Evolutionary conservation across 1,284 basidiomycete species (phyloP).

Genomic region (Retiboletus fuscus): DNA sequence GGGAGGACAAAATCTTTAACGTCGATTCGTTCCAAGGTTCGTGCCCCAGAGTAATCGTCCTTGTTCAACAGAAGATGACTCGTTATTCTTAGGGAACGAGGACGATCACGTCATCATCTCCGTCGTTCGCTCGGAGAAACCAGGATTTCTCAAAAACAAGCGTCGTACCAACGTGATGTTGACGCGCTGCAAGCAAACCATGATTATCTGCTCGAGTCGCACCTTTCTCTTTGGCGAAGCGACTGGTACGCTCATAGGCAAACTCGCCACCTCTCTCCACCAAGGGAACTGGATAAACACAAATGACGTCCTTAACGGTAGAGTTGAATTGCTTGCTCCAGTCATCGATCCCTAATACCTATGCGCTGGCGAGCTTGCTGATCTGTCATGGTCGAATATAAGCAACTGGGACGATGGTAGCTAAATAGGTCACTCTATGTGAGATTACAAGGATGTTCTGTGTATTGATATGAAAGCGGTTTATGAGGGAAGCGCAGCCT

Average conservation of each 20-base stretch:
- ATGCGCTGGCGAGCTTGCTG: not conserved
- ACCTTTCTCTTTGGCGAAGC: no score
- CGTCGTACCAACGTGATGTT: constrained; percentile 78
- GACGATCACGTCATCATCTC: constrained; percentile 72
- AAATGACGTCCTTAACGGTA: constrained; percentile 23
- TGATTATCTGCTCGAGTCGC: constrained; percentile 66
- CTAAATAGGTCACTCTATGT: not conserved
- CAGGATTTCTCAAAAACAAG: constrained; percentile 63
- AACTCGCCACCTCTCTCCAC: constrained; percentile 54
- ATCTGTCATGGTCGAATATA: not conserved
- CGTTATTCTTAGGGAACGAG: constrained; percentile 45
- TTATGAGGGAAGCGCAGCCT: not conserved
- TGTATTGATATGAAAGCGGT: not conserved
- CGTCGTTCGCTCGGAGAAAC: constrained; percentile 58
- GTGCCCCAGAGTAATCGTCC: constrained; percentile 38
- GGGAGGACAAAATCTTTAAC: constrained; percentile 70
- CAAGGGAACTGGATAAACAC: constrained; percentile 54
- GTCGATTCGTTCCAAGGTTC: constrained; percentile 75
- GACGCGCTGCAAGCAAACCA: constrained; percentile 66
- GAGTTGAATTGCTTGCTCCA: not conserved
- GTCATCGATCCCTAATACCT: not conserved
- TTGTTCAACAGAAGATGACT: constrained; percentile 36
- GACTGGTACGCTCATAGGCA: constrained; percentile 59
- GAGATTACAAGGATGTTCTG: not conserved
- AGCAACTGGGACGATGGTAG: no score